These are phyloP conservation scores for Leishmania tarentolae DNA, from an alignment of 208 protist species.

Conservation along the genomic window DNA sequence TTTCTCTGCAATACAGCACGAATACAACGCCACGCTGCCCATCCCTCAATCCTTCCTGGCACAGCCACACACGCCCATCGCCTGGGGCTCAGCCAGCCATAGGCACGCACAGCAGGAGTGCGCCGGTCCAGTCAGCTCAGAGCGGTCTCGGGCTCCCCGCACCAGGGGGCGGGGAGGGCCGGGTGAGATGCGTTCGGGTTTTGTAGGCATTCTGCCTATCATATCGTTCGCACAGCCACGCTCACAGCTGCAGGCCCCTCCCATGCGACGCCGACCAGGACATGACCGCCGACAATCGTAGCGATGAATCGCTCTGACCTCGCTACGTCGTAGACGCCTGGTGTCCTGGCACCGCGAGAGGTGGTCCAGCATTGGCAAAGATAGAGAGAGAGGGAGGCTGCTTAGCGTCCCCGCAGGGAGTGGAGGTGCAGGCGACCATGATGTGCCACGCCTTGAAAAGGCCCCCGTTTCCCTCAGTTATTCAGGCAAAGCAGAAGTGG, in stretches of 20 bases:
- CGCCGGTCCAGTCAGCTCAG: background rate
- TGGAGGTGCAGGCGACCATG: background rate
- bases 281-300: background rate
- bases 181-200: background rate
- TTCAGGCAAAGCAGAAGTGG: background rate
- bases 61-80: background rate
- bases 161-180: background rate
- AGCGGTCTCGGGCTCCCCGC: background rate
- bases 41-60: background rate
- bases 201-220: background rate
- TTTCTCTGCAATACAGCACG: background rate
- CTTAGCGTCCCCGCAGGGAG: background rate
- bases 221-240: background rate
- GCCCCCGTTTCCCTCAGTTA: background rate
- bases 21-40: background rate
- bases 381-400: background rate
- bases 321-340: background rate
- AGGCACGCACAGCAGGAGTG: background rate
- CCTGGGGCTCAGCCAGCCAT: background rate
- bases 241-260: background rate
- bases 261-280: background rate
- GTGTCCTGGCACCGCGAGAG: background rate
- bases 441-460: background rate
- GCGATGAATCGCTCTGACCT: background rate
- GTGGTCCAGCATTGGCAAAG: background rate